phyloP scores from a whole-genome alignment of 495 filamentous ascomycete species.

The Penicillium turbatum region DNA sequence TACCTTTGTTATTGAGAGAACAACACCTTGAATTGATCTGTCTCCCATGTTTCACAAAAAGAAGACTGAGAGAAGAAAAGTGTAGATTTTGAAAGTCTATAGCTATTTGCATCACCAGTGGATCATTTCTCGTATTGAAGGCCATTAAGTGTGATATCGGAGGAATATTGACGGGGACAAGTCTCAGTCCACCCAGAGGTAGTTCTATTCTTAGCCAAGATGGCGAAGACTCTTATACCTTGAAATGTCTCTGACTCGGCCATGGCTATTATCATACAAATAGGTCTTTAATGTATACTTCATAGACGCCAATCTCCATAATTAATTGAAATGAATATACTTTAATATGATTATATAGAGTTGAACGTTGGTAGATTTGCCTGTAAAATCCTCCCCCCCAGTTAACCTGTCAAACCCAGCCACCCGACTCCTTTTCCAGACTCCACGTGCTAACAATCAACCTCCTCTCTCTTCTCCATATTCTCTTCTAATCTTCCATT shows the following conservation, averaged over 20 bases:
- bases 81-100: no score
- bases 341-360: no score
- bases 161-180: not conserved
- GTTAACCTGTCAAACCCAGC: slow-evolving; percentile 12
- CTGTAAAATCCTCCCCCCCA: not conserved
- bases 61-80: not conserved
- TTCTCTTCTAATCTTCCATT: not conserved
- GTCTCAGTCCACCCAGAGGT: not conserved
- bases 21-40: no score
- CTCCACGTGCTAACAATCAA: slow-evolving; percentile 21
- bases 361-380: not conserved
- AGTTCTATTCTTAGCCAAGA: slow-evolving; percentile 5
- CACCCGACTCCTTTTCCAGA: slow-evolving; percentile 20
- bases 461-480: slow-evolving; percentile 10
- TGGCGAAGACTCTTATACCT: not conserved
- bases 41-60: not conserved
- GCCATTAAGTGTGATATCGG: not conserved
- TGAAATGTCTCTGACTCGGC: not conserved
- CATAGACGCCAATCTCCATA: no score
- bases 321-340: no score
- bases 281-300: no score
- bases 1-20: no score
- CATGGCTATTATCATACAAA: not conserved
- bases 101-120: not conserved
- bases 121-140: not conserved